Base-by-base conservation (phyloP, 2,329 filamentous ascomycete species). In the Ophidiomyces ophidiicola region DNA sequence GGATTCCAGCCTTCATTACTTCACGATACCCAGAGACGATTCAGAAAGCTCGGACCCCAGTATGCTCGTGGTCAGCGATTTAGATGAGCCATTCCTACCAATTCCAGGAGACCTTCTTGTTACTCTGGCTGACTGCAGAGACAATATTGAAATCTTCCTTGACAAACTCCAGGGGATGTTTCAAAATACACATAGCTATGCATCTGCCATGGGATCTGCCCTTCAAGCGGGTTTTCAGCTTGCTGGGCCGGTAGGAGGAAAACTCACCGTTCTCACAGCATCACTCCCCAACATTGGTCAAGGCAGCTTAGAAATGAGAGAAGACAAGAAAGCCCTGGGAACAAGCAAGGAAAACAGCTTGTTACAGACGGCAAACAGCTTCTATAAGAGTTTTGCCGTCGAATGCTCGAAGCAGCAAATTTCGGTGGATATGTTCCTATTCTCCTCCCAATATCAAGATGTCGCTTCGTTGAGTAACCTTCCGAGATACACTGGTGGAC, bases 401-500 rank as follows among this genome's bases (percentile, higher is more conserved):
- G 90, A 98, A 59, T 98, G 90, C 63, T 94, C 87, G 25, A 98
- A 98, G 69, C 93, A 92, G 50, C 90, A 98, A 62, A 90, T 98
- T 19, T 96, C 87, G 0, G 86, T 98, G 50, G 87, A 94, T 59
- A 94, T 94, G 87, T 94, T 94, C 68, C 69, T 94, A 36, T 94
- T 94, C 66, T 90, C 84, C 3, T 87, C 85, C 11, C 83, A 90
- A 57, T 94, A 98, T 60, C 90, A 96, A 62, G 90, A 98, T 58
- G 90, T 98, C 36, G 90, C 90, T 4, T 94, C 87, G 21, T 70
- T 98, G 39, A 94, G 86, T 69, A 94, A 94, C 60, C 70, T 98
- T 34, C 90, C 90, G 32, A 73, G 90, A 51, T 98, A 96, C 58
- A 96, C 90, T 17, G 90, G 88, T 59, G 90, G 90, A 15, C 90